Conservation (phyloP, 2,329 filamentous ascomycete species). For the Fusarium sp. region DNA sequence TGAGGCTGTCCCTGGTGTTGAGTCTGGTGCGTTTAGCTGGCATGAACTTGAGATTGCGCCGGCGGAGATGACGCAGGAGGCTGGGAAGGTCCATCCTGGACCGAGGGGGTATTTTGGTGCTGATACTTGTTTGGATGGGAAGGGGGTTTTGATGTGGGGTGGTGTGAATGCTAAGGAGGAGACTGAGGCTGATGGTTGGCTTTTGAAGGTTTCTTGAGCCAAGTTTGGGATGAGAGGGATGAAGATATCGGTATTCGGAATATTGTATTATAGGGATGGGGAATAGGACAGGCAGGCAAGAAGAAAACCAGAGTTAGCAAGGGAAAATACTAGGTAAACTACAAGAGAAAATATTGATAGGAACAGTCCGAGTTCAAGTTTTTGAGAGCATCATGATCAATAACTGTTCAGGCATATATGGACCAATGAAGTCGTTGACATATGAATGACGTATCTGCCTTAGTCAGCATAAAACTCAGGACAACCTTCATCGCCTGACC, state of each 20-base stretch:
- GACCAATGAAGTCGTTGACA: not conserved
- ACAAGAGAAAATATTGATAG: not conserved
- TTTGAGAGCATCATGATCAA: too few relatives aligned
- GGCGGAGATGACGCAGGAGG: conserved; percentile 24
- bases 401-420: too few relatives aligned
- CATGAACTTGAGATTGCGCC: conserved; percentile 35
- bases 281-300: rapidly evolving
- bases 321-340: too few relatives aligned
- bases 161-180: conserved; percentile 38
- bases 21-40: conserved; percentile 33
- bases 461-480: not conserved
- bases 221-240: too few relatives aligned
- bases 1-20: conserved; percentile 10
- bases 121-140: conserved; percentile 24
- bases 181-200: conserved; percentile 36
- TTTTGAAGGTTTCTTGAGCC: conserved; percentile 25
- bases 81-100: conserved; percentile 36
- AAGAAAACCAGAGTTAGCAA: not conserved
- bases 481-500: not conserved
- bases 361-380: too few relatives aligned
- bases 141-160: conserved; percentile 31
- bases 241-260: too few relatives aligned
- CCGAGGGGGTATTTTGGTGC: conserved; percentile 36
- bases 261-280: not conserved
- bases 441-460: conserved; percentile 23